Percentiles rank a stretch among this genome's conserved stretches.
phyloP scores from a whole-genome alignment of 108 stramenopile species.

The Pseudonitzschia multiseries region DNA sequence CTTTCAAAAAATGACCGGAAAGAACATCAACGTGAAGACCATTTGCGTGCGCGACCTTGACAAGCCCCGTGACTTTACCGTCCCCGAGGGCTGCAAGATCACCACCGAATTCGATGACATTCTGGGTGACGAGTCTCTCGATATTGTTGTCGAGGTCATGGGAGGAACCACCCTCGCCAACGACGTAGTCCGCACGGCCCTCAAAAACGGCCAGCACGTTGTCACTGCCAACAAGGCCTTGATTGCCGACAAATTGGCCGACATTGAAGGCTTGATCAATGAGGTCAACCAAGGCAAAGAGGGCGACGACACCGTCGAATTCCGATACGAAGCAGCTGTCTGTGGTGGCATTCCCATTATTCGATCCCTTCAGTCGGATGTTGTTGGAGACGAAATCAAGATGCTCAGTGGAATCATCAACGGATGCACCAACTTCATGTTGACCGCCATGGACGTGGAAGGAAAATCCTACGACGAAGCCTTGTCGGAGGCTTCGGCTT shows the following conservation, averaged over 20 bases:
- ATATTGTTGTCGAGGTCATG: slow-evolving; percentile 95
- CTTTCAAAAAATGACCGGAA: slow-evolving; percentile 75
- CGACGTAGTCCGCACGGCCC: slow-evolving; percentile 77
- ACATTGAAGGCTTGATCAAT: slow-evolving; percentile 75
- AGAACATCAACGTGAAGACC: slow-evolving; percentile 53
- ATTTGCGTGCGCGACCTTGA: slow-evolving; percentile 75
- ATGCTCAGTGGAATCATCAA: slow-evolving; percentile 93
- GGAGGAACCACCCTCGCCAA: slow-evolving; percentile 91
- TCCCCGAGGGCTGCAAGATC: slow-evolving; percentile 71
- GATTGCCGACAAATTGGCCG: slow-evolving; percentile 86
- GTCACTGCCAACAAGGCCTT: slow-evolving; percentile 98
- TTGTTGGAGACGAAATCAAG: slow-evolving; percentile 86
- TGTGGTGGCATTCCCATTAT: slow-evolving; percentile 98
- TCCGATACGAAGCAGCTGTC: slow-evolving; percentile 94
- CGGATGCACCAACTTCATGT: slow-evolving; percentile 98
- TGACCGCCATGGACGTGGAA: slow-evolving; percentile 94
- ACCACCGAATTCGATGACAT: slow-evolving; percentile 83
- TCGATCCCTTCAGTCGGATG: slow-evolving; percentile 91
- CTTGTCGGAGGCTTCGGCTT: slow-evolving; percentile 77
- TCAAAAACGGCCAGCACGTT: slow-evolving; percentile 83
- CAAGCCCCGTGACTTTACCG: slow-evolving; percentile 79
- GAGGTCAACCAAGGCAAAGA: slow-evolving; percentile 37
- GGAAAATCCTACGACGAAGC: slow-evolving; percentile 90
- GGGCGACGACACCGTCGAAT: slow-evolving; percentile 54
- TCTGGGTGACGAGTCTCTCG: slow-evolving; percentile 80